phyloP scores from a whole-genome alignment of 768 basidiomycete genomes.

The Agaricus sinodeliciosus region DNA sequence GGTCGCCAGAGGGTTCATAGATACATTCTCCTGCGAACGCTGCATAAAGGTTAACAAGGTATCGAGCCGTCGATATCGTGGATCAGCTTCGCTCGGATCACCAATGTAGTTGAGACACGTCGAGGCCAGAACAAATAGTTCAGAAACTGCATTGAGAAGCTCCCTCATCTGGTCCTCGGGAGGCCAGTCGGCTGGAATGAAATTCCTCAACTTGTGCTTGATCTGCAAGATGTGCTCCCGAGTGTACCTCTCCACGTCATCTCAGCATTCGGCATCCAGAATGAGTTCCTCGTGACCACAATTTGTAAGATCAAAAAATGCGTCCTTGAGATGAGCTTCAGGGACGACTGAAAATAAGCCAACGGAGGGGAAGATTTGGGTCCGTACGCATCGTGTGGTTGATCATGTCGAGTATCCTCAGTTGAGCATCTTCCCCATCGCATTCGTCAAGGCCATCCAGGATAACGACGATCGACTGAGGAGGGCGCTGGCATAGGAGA shows the following conservation, averaged over 20 bases:
- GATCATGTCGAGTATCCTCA: background rate
- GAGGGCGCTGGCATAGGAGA: background rate
- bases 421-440: background rate
- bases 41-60: background rate
- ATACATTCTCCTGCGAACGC: background rate
- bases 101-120: background rate
- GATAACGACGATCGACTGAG: background rate
- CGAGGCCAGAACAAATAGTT: background rate
- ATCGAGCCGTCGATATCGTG: background rate
- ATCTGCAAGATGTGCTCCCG: background rate
- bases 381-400: background rate
- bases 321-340: background rate
- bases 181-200: background rate
- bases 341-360: slow-evolving; percentile 5
- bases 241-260: background rate
- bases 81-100: background rate
- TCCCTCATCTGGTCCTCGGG: background rate
- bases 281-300: background rate
- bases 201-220: background rate
- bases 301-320: background rate
- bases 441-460: slow-evolving; percentile 7
- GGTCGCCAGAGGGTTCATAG: background rate
- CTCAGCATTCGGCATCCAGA: background rate
- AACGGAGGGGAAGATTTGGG: background rate
- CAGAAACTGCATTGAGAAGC: background rate